phyloP scores from a whole-genome alignment of 2,329 filamentous ascomycete genomes.

The Mycosphaerella sp. region DNA sequence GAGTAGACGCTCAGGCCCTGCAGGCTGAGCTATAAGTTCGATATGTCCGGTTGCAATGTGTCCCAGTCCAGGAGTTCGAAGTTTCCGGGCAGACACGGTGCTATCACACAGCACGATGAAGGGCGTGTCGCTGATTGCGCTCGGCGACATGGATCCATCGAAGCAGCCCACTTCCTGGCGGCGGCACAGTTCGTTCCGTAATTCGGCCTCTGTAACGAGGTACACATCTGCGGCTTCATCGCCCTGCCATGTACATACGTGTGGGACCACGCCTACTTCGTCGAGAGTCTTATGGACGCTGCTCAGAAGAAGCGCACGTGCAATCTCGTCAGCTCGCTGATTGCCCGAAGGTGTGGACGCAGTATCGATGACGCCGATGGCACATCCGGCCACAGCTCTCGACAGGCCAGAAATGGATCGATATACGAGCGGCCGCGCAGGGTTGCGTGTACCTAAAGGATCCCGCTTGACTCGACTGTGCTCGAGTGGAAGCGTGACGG shows the following conservation, averaged over 20 bases:
- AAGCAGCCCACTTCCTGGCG: constrained; percentile 11
- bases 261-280: constrained; percentile 18
- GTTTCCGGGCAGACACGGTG: constrained; percentile 21
- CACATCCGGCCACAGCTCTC: constrained; percentile 12
- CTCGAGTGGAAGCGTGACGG: constrained; percentile 21
- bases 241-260: constrained; percentile 17
- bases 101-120: constrained; percentile 26
- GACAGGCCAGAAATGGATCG: constrained; percentile 10
- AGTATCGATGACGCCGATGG: constrained; percentile 18
- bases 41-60: constrained; percentile 19
- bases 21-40: constrained; percentile 26
- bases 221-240: constrained; percentile 20
- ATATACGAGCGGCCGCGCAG: constrained; percentile 6
- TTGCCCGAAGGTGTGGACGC: constrained; percentile 16
- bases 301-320: constrained; percentile 13
- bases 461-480: constrained; percentile 13
- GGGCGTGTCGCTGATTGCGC: constrained; percentile 20
- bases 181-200: constrained; percentile 14
- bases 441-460: constrained; percentile 5
- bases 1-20: constrained; percentile 20
- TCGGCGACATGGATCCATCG: constrained; percentile 15
- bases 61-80: constrained; percentile 19
- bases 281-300: constrained; percentile 20
- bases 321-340: constrained; percentile 17
- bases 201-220: constrained; percentile 22